Conservation (phyloP, 106 monocot species). For the Dactylorhiza incarnata region DNA sequence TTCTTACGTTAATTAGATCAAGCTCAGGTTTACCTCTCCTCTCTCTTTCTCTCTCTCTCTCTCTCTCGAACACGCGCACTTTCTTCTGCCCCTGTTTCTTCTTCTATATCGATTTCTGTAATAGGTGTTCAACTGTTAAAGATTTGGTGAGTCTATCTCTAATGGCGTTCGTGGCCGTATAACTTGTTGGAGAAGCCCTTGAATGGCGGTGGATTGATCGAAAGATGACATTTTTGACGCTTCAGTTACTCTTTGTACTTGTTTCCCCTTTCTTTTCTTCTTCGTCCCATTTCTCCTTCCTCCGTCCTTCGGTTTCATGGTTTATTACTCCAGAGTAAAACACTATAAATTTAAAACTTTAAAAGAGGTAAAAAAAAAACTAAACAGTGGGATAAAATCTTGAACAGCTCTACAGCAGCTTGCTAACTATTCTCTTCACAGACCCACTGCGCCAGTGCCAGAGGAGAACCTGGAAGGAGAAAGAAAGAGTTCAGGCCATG, state of each 20-base stretch:
- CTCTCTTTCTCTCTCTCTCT: neutral
- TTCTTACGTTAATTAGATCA: neutral
- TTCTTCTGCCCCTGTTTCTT: neutral
- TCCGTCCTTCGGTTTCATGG: neutral
- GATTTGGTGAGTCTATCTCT: neutral
- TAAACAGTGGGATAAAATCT: neutral
- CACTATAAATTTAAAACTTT: slow-evolving; percentile 5
- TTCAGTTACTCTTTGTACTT: neutral
- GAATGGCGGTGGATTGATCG: neutral
- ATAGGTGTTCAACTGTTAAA: neutral
- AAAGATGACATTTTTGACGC: neutral
- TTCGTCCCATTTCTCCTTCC: neutral
- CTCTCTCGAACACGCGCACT: neutral
- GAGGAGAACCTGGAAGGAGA: neutral
- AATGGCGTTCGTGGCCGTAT: neutral
- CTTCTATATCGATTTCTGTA: neutral
- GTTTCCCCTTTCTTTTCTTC: neutral
- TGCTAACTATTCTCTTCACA: slow-evolving; percentile 3
- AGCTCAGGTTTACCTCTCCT: neutral
- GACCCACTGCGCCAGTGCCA: neutral
- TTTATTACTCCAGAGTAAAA: slow-evolving; percentile 1
- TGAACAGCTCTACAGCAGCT: neutral
- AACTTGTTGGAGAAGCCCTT: neutral
- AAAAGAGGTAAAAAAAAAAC: neutral
- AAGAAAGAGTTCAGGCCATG: neutral